Conservation (phyloP, 441 rosid genomes). For the Erodium texanum region DNA sequence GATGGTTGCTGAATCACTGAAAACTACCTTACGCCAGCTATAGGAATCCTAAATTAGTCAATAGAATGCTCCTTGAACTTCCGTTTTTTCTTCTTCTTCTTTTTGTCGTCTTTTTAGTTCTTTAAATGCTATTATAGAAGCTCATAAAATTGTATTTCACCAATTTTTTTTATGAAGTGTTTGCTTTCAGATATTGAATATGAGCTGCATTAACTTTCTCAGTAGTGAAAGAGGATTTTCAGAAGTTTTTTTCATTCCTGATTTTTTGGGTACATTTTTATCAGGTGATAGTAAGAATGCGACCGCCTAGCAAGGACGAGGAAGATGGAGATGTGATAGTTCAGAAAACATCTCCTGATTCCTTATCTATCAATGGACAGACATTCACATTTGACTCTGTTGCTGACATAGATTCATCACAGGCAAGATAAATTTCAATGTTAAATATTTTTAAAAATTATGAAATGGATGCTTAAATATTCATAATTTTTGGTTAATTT, state of each 20-base stretch:
- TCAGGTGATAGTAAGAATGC: constrained; percentile 85
- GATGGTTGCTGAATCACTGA: neutral
- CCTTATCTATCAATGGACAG: constrained; percentile 70
- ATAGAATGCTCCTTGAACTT: neutral
- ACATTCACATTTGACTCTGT: constrained; percentile 85
- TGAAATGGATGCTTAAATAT: constrained; percentile 7
- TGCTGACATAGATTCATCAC: constrained; percentile 68
- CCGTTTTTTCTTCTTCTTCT: neutral
- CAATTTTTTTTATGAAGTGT: neutral
- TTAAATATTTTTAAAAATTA: neutral
- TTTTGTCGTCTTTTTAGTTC: neutral
- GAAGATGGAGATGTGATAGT: constrained; percentile 61
- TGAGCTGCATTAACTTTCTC: neutral
- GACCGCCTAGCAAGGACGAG: constrained; percentile 65
- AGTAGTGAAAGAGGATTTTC: neutral
- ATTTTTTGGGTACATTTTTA: neutral
- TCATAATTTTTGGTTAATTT: constrained; percentile 8
- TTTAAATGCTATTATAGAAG: neutral
- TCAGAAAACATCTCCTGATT: constrained; percentile 51
- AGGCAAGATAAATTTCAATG: constrained; percentile 32
- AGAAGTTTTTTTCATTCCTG: neutral
- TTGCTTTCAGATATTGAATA: neutral
- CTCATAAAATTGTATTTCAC: neutral
- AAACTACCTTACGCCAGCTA: neutral
- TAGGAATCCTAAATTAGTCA: neutral